Conservation (phyloP, 2,329 filamentous ascomycete genomes). For the Monosporascus cannonballus region DNA sequence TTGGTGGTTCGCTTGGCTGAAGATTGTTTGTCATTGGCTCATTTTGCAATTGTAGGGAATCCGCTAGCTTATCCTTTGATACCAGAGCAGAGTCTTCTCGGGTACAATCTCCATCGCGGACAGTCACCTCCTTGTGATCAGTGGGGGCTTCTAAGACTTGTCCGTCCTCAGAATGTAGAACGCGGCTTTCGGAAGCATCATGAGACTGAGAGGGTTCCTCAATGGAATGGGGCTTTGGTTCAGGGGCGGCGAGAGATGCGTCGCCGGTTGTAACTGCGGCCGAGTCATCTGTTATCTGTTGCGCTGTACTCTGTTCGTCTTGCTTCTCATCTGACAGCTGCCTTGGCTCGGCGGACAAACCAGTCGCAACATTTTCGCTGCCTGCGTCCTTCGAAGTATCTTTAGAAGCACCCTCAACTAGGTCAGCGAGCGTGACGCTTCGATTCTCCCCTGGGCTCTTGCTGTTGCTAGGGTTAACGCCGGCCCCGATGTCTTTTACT, state of each 20-base stretch:
- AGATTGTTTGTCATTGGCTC: not conserved
- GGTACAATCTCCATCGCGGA: not conserved
- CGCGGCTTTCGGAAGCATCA: slow-evolving; percentile 2
- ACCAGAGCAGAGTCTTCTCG: not conserved
- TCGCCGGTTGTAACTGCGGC: not conserved
- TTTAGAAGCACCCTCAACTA: slow-evolving; percentile 9
- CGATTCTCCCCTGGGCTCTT: slow-evolving; percentile 18
- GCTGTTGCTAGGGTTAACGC: slow-evolving; percentile 2
- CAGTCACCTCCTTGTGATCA: not conserved
- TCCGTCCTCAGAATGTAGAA: slow-evolving; percentile 1
- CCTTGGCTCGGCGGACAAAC: slow-evolving; percentile 5
- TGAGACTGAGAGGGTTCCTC: not conserved
- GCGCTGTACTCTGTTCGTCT: not conserved
- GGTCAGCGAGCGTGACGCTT: slow-evolving; percentile 16
- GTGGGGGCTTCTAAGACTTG: not conserved
- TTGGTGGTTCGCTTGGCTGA: not conserved
- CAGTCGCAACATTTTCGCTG: slow-evolving; percentile 2
- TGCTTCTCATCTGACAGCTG: not conserved
- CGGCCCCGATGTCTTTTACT: slow-evolving; percentile 8
- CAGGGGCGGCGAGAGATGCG: not conserved
- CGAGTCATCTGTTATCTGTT: not conserved
- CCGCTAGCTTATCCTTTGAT: slow-evolving; percentile 12
- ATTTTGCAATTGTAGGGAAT: slow-evolving; percentile 11
- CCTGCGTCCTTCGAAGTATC: slow-evolving; percentile 7
- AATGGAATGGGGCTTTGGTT: not conserved